A percentile compares a stretch with the other conserved stretches of the same genome.
Evolutionary conservation across 148 eudicot species (phyloP).

Genomic region (Camellia japonica): DNA sequence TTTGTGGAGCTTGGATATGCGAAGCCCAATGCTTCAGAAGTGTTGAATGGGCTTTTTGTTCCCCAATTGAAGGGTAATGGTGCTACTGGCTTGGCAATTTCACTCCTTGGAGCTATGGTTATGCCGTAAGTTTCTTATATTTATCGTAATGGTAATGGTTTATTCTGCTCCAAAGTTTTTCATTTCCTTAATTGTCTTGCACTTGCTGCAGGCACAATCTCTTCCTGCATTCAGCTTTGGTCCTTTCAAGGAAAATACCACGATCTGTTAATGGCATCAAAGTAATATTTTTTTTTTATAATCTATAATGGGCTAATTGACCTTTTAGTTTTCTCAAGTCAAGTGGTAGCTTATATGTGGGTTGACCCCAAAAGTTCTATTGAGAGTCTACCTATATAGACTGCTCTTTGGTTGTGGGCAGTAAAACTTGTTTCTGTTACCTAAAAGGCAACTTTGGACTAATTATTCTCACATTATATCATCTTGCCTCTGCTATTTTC

Average conservation of each 20-base stretch:
- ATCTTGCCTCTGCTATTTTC: background rate
- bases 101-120: constrained; percentile 99
- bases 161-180: background rate
- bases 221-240: constrained; percentile 97
- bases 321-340: background rate
- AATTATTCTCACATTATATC: background rate
- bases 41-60: constrained; percentile 78
- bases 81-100: constrained; percentile 87
- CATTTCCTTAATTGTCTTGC: constrained; percentile 4
- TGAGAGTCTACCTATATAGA: background rate
- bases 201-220: constrained; percentile 83
- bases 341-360: background rate
- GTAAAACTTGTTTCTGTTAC: background rate
- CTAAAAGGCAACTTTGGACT: background rate
- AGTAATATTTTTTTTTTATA: constrained; percentile 27
- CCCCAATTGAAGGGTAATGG: constrained; percentile 91
- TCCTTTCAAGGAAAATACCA: constrained; percentile 94
- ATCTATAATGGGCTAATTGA: background rate
- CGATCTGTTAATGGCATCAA: constrained; percentile 75
- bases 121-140: constrained; percentile 77
- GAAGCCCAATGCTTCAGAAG: constrained; percentile 74
- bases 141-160: background rate
- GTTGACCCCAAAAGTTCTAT: background rate
- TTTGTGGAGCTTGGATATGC: constrained; percentile 85
- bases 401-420: background rate